Evolutionary conservation across 2,329 filamentous ascomycete genomes (phyloP).

Genomic region (Xylaria sp.): DNA sequence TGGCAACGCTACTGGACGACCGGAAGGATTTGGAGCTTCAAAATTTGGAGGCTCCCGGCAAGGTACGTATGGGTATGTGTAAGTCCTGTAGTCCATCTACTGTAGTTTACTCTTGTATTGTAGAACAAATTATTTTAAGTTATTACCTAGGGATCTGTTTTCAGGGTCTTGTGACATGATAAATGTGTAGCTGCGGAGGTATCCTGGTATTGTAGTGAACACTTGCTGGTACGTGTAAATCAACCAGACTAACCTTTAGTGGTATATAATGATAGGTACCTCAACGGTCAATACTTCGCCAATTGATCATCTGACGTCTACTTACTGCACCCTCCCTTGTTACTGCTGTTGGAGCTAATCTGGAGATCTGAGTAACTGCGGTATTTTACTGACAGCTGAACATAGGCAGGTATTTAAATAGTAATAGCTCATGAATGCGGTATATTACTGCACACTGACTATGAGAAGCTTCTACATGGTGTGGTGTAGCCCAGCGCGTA

Average conservation of each 20-base stretch:
- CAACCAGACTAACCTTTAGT: background rate
- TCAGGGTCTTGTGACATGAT: background rate
- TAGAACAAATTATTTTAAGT: too few relatives aligned
- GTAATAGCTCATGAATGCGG: conserved; percentile 30
- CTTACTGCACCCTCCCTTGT: conserved; percentile 7
- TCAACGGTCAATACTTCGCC: background rate
- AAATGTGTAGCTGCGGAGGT: too few relatives aligned
- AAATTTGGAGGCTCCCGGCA: conserved; percentile 11
- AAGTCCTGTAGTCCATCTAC: too few relatives aligned
- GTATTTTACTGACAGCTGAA: conserved; percentile 23
- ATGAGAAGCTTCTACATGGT: background rate
- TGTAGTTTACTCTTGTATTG: too few relatives aligned
- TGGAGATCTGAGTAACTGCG: conserved; percentile 12
- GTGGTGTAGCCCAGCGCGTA: background rate
- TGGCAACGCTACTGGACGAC: conserved; percentile 33
- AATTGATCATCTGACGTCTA: conserved; percentile 24
- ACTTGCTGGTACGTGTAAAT: background rate
- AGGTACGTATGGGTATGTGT: background rate
- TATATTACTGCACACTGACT: conserved; percentile 9
- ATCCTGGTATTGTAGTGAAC: background rate
- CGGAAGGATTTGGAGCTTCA: conserved; percentile 27
- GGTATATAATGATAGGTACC: background rate
- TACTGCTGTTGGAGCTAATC: background rate
- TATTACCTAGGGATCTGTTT: too few relatives aligned
- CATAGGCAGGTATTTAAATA: background rate